These are phyloP conservation scores for Candida krabiensis DNA, from an alignment of 805 yeast genomes.

Conservation along the genomic window DNA sequence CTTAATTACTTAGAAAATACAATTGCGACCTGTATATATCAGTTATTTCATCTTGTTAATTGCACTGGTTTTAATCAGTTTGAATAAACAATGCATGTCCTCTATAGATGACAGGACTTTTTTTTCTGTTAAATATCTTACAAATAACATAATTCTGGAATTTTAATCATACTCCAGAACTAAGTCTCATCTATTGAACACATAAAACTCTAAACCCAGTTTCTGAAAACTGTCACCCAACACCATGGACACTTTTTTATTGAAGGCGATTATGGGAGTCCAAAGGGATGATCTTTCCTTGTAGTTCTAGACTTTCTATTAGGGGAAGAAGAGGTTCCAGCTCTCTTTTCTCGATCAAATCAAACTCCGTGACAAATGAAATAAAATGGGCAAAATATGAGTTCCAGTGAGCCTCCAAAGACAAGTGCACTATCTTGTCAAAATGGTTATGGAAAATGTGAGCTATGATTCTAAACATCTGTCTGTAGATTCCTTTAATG, in stretches of 20 bases:
- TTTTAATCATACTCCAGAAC: no score
- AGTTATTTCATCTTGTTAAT: not conserved
- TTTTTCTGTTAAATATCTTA: no score
- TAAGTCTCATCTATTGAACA: no score
- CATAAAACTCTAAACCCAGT: no score
- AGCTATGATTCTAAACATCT: conserved; percentile 94
- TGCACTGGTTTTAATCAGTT: no score
- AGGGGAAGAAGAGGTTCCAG: conserved; percentile 74
- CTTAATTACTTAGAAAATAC: not conserved
- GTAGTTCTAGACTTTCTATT: conserved; percentile 77
- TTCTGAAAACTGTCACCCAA: no score
- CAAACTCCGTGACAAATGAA: conserved; percentile 82
- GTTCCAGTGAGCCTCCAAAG: conserved; percentile 97
- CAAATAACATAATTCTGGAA: no score
- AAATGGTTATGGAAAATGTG: conserved; percentile 93
- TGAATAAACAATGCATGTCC: no score
- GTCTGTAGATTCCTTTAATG: conserved; percentile 82
- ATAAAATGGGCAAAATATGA: conserved; percentile 94
- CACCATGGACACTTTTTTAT: not conserved
- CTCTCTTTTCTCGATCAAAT: conserved; percentile 75
- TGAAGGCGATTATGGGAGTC: conserved; percentile 4
- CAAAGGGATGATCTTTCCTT: conserved; percentile 65
- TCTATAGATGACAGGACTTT: no score
- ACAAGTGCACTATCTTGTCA: conserved; percentile 87
- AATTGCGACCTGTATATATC: not conserved